phyloP scores from a whole-genome alignment of 768 basidiomycete species.

The Suillus paluster region DNA sequence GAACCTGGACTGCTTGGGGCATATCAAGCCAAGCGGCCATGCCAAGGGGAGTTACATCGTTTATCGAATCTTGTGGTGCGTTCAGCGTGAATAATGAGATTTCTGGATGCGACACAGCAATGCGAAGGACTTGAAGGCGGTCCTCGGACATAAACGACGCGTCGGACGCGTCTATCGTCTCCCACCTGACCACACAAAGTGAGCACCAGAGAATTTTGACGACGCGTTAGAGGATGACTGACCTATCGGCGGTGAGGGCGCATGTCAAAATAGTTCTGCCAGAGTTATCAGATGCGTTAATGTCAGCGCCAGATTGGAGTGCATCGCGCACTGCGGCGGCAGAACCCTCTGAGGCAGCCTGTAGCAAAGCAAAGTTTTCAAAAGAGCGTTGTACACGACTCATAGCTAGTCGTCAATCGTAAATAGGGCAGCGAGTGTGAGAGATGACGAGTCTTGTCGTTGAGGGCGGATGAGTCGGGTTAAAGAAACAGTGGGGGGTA shows the following conservation, averaged over 20 bases:
- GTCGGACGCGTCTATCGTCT: slow-evolving; percentile 69
- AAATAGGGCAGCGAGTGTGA: slow-evolving; percentile 17
- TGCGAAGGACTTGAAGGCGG: slow-evolving; percentile 61
- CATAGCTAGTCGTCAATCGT: slow-evolving; percentile 41
- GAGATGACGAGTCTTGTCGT: slow-evolving; percentile 3
- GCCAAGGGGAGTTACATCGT: slow-evolving; percentile 76
- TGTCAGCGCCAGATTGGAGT: slow-evolving; percentile 63
- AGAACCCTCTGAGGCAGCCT: slow-evolving; percentile 61
- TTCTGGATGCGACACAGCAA: slow-evolving; percentile 56
- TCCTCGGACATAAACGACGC: slow-evolving; percentile 64
- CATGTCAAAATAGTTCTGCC: slow-evolving; percentile 71
- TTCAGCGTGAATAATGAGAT: slow-evolving; percentile 74
- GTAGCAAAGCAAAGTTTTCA: slow-evolving; percentile 51
- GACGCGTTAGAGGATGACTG: slow-evolving; percentile 26
- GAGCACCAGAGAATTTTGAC: slow-evolving; percentile 8
- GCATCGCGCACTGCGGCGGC: slow-evolving; percentile 55
- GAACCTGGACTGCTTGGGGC: slow-evolving; percentile 57
- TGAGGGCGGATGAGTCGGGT: slow-evolving; percentile 23
- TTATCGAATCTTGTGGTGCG: slow-evolving; percentile 69
- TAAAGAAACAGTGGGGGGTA: slow-evolving; percentile 5
- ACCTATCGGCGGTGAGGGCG: slow-evolving; percentile 76
- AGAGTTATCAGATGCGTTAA: slow-evolving; percentile 63
- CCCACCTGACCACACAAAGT: slow-evolving; percentile 53
- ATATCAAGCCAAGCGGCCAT: slow-evolving; percentile 81
- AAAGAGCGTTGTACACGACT: slow-evolving; percentile 43